Percentiles rank a stretch among this genome's conserved stretches.
Evolutionary conservation across 2,329 filamentous ascomycete species (phyloP).

Genomic region (Teratosphaeria destructans): DNA sequence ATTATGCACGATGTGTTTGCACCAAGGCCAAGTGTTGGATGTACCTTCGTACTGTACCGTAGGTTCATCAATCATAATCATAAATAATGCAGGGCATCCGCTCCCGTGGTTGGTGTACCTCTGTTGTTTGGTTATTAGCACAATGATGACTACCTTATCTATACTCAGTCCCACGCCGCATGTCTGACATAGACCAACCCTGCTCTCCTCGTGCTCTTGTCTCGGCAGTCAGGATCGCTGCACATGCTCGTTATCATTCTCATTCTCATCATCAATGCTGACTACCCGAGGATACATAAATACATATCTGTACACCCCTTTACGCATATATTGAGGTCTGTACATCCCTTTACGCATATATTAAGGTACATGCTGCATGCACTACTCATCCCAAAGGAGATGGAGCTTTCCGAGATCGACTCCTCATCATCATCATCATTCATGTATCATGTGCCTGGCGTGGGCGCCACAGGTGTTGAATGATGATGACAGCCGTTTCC

Average conservation of each 20-base stretch:
- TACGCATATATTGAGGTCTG: too few species aligned
- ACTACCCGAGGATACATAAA: background rate
- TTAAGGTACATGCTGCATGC: background rate
- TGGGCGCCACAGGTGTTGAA: background rate
- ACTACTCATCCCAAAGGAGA: background rate
- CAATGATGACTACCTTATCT: too few species aligned
- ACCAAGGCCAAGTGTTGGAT: background rate
- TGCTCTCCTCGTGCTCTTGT: background rate
- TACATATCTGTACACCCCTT: too few species aligned
- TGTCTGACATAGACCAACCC: background rate
- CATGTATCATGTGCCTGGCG: background rate
- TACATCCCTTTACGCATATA: too few species aligned
- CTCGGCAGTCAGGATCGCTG: background rate
- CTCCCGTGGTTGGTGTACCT: background rate
- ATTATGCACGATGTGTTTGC: background rate
- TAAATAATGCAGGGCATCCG: background rate
- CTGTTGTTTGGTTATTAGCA: too few species aligned
- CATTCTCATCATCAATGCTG: background rate
- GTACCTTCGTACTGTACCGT: too few species aligned
- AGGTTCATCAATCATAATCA: too few species aligned
- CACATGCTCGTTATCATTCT: background rate
- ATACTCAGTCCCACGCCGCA: too few species aligned
- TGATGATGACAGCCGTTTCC: too few species aligned
- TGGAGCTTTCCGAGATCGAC: background rate
- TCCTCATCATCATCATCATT: background rate